phyloP scores from a whole-genome alignment of 2,329 filamentous ascomycete species.

The Colletotrichum coccodes region DNA sequence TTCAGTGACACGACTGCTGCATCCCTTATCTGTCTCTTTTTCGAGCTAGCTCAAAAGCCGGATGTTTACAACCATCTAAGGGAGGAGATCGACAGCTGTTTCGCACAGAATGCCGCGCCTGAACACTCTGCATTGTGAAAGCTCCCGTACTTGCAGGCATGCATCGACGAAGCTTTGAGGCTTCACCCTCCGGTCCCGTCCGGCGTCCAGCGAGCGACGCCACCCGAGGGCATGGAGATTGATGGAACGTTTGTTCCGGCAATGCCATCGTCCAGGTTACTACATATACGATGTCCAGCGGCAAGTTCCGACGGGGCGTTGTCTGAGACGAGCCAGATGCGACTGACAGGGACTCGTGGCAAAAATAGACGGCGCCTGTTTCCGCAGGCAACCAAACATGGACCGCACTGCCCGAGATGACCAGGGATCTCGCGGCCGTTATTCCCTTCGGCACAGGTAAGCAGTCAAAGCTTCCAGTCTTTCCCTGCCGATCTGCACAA shows the following conservation, averaged over 20 bases:
- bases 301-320: constrained; percentile 11
- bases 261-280: constrained; percentile 45
- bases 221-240: constrained; percentile 47
- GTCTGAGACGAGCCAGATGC: too few species aligned
- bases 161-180: constrained; percentile 52
- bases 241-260: constrained; percentile 46
- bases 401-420: constrained; percentile 34
- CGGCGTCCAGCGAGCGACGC: constrained; percentile 47
- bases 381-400: constrained; percentile 35
- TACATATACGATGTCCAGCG: constrained; percentile 38
- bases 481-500: neutral
- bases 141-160: constrained; percentile 44
- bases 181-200: constrained; percentile 48
- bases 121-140: constrained; percentile 37
- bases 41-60: constrained; percentile 29
- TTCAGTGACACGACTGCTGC: constrained; percentile 33
- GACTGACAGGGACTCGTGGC: neutral
- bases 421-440: constrained; percentile 37
- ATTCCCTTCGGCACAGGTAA: constrained; percentile 41
- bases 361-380: constrained; percentile 34
- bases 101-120: constrained; percentile 13
- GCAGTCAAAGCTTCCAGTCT: constrained; percentile 11
- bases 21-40: constrained; percentile 32
- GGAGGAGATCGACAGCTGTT: constrained; percentile 35
- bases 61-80: neutral